phyloP scores from a whole-genome alignment of 2,329 filamentous ascomycete species.

The Ophiocordyceps camponoti-leonardi region DNA sequence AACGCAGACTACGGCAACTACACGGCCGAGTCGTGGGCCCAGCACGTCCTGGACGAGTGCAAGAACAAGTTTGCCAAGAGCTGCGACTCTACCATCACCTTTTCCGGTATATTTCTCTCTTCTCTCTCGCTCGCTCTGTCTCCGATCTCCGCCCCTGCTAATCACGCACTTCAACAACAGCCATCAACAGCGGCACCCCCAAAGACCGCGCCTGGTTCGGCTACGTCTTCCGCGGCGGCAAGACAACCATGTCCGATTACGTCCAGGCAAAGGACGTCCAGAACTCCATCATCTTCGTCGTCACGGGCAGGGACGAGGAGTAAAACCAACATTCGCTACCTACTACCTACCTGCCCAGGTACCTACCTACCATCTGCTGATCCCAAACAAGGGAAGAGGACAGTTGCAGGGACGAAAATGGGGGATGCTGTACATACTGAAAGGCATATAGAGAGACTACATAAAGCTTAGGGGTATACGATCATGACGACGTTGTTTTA shows the following conservation, averaged over 20 bases:
- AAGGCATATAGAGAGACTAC: too few relatives aligned
- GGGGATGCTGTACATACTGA: too few relatives aligned
- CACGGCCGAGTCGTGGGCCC: constrained; percentile 1
- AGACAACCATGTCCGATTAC: background rate
- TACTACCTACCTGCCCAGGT: too few relatives aligned
- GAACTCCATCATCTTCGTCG: background rate
- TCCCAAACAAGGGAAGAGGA: too few relatives aligned
- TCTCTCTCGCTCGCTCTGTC: too few relatives aligned
- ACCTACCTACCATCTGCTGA: too few relatives aligned
- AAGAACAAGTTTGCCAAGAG: background rate
- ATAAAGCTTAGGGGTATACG: too few relatives aligned
- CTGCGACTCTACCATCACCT: background rate
- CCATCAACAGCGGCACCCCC: constrained; percentile 2
- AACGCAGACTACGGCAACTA: constrained; percentile 1
- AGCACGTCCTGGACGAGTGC: background rate
- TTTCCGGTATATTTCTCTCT: background rate
- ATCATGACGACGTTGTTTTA: too few relatives aligned
- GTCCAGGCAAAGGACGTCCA: background rate
- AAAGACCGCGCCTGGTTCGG: constrained; percentile 2
- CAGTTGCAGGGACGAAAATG: too few relatives aligned
- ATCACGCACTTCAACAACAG: background rate
- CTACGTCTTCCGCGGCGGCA: constrained; percentile 2
- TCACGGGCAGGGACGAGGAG: background rate
- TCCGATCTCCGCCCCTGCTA: background rate
- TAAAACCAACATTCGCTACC: background rate